These are phyloP conservation scores for Petunia axillaris DNA, from an alignment of 257 asterid species.

Conservation along the genomic window DNA sequence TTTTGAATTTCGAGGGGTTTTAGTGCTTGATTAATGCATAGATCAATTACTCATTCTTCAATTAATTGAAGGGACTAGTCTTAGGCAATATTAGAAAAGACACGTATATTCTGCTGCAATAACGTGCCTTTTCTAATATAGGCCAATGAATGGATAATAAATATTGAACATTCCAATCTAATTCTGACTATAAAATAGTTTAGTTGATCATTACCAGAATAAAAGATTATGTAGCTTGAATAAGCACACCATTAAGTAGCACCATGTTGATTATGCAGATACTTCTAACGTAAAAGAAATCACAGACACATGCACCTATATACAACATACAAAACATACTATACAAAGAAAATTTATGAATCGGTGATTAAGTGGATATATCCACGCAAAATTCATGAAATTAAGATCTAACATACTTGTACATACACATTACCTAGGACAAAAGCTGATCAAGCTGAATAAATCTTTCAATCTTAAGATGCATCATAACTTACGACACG, in stretches of 20 bases:
- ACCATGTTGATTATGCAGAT: background rate
- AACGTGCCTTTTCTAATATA: no score
- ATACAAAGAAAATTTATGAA: background rate
- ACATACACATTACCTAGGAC: background rate
- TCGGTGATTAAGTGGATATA: background rate
- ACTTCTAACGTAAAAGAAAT: background rate
- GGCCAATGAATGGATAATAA: no score
- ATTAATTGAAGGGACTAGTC: no score
- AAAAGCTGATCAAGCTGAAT: background rate
- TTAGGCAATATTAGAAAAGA: no score
- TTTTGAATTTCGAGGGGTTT: no score
- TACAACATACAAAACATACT: background rate
- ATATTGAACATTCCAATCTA: no score
- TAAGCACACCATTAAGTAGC: background rate
- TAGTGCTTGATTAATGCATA: no score
- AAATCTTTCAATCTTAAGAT: background rate
- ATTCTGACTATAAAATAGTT: background rate
- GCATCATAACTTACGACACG: background rate
- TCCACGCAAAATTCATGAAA: background rate
- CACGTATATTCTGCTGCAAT: no score
- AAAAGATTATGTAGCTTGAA: background rate
- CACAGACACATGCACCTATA: background rate
- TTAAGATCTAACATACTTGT: background rate
- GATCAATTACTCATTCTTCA: no score
- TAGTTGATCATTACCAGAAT: background rate